phyloP scores from a whole-genome alignment of 1,139 yeast species.

The Geotrichum klebahnii region DNA sequence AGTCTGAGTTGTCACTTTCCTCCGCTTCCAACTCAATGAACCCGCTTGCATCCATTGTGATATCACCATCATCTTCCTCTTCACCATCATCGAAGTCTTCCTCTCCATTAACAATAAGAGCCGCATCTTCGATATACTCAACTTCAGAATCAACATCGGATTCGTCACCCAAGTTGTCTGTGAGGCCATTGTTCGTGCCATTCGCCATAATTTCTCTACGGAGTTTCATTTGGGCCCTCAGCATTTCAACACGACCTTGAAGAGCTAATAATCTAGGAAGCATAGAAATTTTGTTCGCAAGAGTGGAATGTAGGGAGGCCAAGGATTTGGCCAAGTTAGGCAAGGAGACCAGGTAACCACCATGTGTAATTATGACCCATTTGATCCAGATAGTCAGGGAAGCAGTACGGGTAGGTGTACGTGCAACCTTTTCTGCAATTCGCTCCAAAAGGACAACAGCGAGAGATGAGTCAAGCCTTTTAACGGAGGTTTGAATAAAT shows the following conservation, averaged over 20 bases:
- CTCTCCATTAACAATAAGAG: constrained; percentile 44
- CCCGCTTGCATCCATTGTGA: constrained; percentile 31
- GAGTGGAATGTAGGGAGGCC: constrained; percentile 71
- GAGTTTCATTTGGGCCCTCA: constrained; percentile 65
- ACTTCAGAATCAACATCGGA: constrained; percentile 38
- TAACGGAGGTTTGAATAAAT: constrained; percentile 67
- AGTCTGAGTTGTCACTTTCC: constrained; percentile 29
- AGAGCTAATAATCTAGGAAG: constrained; percentile 75
- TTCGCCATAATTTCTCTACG: constrained; percentile 51
- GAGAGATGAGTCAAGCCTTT: constrained; percentile 63
- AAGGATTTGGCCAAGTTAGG: constrained; percentile 67
- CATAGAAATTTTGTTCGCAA: constrained; percentile 68
- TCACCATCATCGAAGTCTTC: constrained; percentile 44
- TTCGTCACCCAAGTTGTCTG: constrained; percentile 43
- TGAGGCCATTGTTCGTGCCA: constrained; percentile 36
- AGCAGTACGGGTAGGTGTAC: constrained; percentile 64
- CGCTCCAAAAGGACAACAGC: constrained; percentile 76
- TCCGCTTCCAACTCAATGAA: constrained; percentile 29
- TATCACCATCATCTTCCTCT: constrained; percentile 38
- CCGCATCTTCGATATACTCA: constrained; percentile 51
- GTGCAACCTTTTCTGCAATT: constrained; percentile 76
- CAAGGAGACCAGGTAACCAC: constrained; percentile 68
- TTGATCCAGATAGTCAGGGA: constrained; percentile 84
- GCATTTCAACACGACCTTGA: constrained; percentile 73
- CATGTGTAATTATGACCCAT: constrained; percentile 89